Evolutionary conservation across 2,329 filamentous ascomycete genomes (phyloP).

Genomic region (Balansia obtecta): DNA sequence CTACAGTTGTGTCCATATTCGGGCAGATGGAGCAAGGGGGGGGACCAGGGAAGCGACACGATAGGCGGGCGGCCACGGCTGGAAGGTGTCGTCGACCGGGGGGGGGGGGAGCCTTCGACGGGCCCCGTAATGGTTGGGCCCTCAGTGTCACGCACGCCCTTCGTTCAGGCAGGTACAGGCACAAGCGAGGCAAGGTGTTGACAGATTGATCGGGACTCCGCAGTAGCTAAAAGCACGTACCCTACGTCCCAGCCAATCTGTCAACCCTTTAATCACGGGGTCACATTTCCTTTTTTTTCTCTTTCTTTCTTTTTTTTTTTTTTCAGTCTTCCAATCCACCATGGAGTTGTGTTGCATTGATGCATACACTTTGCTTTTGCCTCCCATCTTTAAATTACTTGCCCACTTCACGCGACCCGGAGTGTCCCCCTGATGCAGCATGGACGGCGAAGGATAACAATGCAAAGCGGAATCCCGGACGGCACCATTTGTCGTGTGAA

Average conservation of each 20-base stretch:
- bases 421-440: too few relatives aligned
- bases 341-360: neutral
- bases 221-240: too few relatives aligned
- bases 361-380: neutral
- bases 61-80: slow-evolving; percentile 1
- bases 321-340: too few relatives aligned
- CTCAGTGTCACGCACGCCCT: neutral
- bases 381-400: neutral
- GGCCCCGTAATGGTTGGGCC: neutral
- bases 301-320: too few relatives aligned
- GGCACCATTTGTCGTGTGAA: neutral
- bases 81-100: neutral
- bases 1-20: neutral
- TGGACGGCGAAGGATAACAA: neutral
- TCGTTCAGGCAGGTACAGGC: neutral
- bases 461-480: neutral
- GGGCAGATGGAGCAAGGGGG: neutral
- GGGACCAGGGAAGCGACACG: neutral
- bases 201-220: too few relatives aligned
- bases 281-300: too few relatives aligned
- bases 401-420: neutral
- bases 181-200: too few relatives aligned
- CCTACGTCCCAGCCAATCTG: too few relatives aligned
- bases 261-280: too few relatives aligned
- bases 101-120: neutral